phyloP scores from a whole-genome alignment of 345 rosid genomes.

The Camelina neglecta region DNA sequence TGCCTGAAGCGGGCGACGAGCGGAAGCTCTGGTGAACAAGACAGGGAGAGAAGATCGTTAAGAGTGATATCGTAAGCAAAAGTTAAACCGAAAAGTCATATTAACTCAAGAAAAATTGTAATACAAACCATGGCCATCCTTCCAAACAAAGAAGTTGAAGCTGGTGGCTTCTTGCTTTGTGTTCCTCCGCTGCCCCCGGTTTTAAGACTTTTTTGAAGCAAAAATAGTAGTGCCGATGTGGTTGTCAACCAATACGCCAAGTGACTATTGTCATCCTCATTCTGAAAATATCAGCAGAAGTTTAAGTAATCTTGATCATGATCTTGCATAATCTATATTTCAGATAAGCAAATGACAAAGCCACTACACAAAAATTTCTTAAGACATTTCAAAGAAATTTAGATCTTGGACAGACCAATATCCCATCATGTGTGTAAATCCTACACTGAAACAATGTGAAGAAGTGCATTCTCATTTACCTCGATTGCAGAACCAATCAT shows the following conservation, averaged over 20 bases:
- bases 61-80: background rate
- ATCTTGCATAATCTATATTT: conserved; percentile 1
- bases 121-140: conserved; percentile 83
- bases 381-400: background rate
- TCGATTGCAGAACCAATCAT: conserved; percentile 99
- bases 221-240: conserved; percentile 83
- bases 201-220: conserved; percentile 87
- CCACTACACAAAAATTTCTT: background rate
- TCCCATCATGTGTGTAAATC: background rate
- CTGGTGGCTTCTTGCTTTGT: conserved; percentile 65
- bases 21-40: conserved; percentile 79
- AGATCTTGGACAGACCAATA: conserved; percentile 1
- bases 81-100: background rate
- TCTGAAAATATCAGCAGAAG: conserved; percentile 53
- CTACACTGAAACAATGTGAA: background rate
- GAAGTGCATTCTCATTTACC: conserved; percentile 52
- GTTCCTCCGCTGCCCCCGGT: conserved; percentile 77
- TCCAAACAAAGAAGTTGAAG: conserved; percentile 89
- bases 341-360: background rate
- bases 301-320: conserved; percentile 17
- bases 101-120: conserved; percentile 18
- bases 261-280: conserved; percentile 88
- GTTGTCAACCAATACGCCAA: conserved; percentile 98
- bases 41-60: conserved; percentile 21
- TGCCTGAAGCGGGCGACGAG: conserved; percentile 81